Evolutionary conservation across 371 early-diverging fungal genomes (phyloP).

Genomic region (Pancytospora epiphaga): DNA sequence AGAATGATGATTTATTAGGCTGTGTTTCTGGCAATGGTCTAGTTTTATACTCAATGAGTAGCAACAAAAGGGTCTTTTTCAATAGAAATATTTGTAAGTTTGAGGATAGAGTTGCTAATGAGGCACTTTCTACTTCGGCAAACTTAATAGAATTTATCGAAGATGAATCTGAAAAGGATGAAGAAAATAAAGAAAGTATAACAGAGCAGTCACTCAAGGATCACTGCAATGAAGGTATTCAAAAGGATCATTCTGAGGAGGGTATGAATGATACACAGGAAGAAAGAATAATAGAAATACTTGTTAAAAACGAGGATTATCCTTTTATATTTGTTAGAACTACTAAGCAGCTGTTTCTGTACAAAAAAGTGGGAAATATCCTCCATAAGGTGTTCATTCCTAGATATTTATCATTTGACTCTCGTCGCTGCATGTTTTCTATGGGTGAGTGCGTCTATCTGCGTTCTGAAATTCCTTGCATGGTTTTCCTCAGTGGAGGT

Average conservation of each 20-base stretch:
- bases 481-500: neutral
- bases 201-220: neutral
- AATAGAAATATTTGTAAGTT: neutral
- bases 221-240: neutral
- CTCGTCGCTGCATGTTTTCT: neutral
- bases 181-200: neutral
- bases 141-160: no score
- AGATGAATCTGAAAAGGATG: no score
- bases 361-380: neutral
- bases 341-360: constrained; percentile 8
- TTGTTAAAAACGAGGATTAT: neutral
- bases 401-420: neutral
- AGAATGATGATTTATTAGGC: neutral
- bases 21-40: neutral
- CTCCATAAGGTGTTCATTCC: constrained; percentile 3
- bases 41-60: neutral
- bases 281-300: neutral
- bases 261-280: neutral
- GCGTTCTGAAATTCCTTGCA: neutral
- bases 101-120: neutral
- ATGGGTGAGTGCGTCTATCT: neutral
- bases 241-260: neutral
- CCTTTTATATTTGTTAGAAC: constrained; percentile 4
- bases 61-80: neutral
- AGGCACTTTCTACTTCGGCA: no score